Percentiles rank a stretch among this genome's conserved stretches.
phyloP scores from a whole-genome alignment of 2,329 filamentous ascomycete genomes.

The Penicillium vulpinum region DNA sequence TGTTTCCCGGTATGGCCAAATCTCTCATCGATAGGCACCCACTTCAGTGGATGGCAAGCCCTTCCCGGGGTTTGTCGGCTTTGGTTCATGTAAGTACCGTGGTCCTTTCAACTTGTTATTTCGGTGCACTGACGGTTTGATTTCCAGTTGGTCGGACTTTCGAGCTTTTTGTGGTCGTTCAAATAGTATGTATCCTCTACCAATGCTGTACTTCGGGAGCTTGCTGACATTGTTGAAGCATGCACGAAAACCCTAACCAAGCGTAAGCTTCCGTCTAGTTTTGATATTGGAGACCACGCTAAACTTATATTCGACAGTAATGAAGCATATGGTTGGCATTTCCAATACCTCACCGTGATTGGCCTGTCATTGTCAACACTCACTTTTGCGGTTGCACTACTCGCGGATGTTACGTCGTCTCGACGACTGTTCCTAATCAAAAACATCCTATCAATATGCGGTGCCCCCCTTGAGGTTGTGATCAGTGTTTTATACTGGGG shows the following conservation, averaged over 20 bases:
- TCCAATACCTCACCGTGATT: slow-evolving; percentile 65
- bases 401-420: slow-evolving; percentile 58
- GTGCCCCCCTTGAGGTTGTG: slow-evolving; percentile 60
- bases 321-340: slow-evolving; percentile 64
- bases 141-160: slow-evolving; percentile 39
- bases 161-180: slow-evolving; percentile 47
- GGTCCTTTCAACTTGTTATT: neutral
- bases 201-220: neutral
- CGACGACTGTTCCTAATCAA: slow-evolving; percentile 56
- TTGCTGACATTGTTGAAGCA: slow-evolving; percentile 29
- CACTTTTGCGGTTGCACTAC: slow-evolving; percentile 55
- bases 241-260: slow-evolving; percentile 45
- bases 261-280: slow-evolving; percentile 30
- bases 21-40: slow-evolving; percentile 40
- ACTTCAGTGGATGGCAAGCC: slow-evolving; percentile 46
- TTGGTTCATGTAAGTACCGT: slow-evolving; percentile 42
- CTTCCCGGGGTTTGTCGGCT: slow-evolving; percentile 45
- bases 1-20: slow-evolving; percentile 14
- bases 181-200: slow-evolving; percentile 43
- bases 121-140: neutral
- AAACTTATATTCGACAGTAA: slow-evolving; percentile 42
- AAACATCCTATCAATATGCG: slow-evolving; percentile 58
- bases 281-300: neutral
- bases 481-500: slow-evolving; percentile 64
- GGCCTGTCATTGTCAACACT: slow-evolving; percentile 57